These are phyloP conservation scores for Strigomonas oncopelti DNA, from an alignment of 208 protist species.

Conservation along the genomic window DNA sequence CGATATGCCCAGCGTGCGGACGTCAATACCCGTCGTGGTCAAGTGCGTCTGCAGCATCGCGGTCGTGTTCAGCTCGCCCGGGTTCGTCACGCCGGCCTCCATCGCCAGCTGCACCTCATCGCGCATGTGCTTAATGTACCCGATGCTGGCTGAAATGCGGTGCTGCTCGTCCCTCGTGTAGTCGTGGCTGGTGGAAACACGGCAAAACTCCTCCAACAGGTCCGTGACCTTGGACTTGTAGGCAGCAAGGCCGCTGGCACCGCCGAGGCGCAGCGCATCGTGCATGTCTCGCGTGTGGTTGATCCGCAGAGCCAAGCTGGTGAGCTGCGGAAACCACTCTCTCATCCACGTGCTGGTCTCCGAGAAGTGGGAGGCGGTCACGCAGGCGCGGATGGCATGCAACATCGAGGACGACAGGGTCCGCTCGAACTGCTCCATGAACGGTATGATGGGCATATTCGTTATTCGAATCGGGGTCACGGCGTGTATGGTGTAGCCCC, in stretches of 20 bases:
- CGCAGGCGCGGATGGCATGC: constrained; percentile 36
- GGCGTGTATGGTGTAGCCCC: constrained; percentile 48
- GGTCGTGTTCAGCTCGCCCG: constrained; percentile 63
- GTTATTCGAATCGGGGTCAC: constrained; percentile 32
- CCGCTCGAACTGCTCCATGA: constrained; percentile 68
- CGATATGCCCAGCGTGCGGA: constrained; percentile 51
- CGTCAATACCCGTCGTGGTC: constrained; percentile 39
- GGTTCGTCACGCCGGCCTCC: constrained; percentile 38
- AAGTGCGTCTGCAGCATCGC: constrained; percentile 74
- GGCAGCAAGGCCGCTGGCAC: constrained; percentile 39
- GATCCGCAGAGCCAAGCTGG: constrained; percentile 64
- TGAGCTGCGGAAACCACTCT: constrained; percentile 62
- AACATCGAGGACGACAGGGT: constrained; percentile 52
- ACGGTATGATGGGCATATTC: constrained; percentile 45
- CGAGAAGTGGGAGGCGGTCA: constrained; percentile 31
- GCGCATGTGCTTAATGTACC: constrained; percentile 49
- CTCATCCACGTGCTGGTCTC: constrained; percentile 47
- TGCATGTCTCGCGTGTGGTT: constrained; percentile 64
- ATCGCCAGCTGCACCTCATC: constrained; percentile 47
- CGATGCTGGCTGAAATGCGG: constrained; percentile 39
- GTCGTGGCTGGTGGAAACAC: constrained; percentile 20
- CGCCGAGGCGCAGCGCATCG: constrained; percentile 47
- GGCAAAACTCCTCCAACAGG: constrained; percentile 49
- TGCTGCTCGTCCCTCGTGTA: constrained; percentile 1
- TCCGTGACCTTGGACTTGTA: constrained; percentile 52